Evolutionary conservation across 225 moss, liverwort and hornwort species (phyloP).

Genomic region (Anthoceros angustus): DNA sequence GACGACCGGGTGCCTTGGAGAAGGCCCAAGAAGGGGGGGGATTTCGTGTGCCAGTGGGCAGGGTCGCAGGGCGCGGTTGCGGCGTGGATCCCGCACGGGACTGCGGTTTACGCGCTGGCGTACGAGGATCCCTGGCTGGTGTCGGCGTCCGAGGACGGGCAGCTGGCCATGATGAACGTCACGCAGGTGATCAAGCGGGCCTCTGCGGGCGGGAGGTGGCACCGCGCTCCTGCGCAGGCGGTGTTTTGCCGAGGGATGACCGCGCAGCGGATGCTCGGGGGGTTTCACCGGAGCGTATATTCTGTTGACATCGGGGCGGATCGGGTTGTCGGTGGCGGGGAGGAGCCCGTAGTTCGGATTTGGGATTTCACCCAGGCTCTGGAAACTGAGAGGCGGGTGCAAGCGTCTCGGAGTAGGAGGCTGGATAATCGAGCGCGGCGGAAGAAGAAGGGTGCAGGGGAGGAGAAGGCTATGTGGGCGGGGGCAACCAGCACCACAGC

Average conservation of each 20-base stretch:
- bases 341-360: conserved; percentile 76
- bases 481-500: not conserved
- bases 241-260: conserved; percentile 25
- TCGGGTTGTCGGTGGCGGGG: conserved; percentile 80
- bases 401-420: conserved; percentile 60
- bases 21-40: not conserved
- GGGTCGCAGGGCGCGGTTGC: conserved; percentile 40
- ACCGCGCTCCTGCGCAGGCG: conserved; percentile 11
- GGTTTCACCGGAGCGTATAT: conserved; percentile 61
- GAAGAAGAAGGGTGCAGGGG: conserved; percentile 12
- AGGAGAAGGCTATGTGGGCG: conserved; percentile 1
- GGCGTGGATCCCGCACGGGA: conserved; percentile 61
- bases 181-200: conserved; percentile 71
- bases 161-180: conserved; percentile 89
- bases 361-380: conserved; percentile 98
- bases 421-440: conserved; percentile 22
- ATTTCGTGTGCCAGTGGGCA: not conserved
- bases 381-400: conserved; percentile 71
- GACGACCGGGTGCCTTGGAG: conserved; percentile 42
- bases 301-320: conserved; percentile 83
- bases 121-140: conserved; percentile 97
- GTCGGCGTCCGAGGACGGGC: conserved; percentile 68
- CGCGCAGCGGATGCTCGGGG: conserved; percentile 63
- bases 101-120: conserved; percentile 68
- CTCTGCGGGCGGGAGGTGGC: conserved; percentile 33